Evolutionary conservation across 1,284 basidiomycete genomes (phyloP), one percentile per base, ranked within the genome.

Genomic region (Leccinum variabile): DNA sequence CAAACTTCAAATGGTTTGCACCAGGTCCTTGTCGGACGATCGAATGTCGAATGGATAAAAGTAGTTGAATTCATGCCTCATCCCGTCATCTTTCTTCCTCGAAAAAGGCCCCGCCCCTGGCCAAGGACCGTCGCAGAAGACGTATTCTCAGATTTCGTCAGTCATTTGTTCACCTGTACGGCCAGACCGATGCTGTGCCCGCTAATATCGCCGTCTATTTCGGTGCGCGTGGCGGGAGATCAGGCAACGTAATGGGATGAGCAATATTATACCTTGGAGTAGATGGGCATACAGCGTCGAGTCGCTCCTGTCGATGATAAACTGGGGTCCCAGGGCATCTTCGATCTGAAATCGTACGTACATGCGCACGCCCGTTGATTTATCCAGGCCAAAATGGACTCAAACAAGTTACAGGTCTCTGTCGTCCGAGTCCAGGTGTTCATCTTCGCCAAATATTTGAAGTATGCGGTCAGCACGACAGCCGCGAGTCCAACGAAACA

Each of bases 331-430:
- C 97, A 99, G 2, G 97, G 97, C 64, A 99, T 82, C 75, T 92
- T 92, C 13, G 97, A 97, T 37, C 97, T 97, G 65, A 99, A 84
- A 65, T 97, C 97, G 77, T 97, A 99, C 25, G 94, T 95, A 60
- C 97, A 86, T 18, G 97, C 97, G 76, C 97, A 99, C 2, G 97
- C 97, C 97, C 97, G 99, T 78, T 99, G 87, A 76, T 96, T 96
- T 78, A 99, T 81, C 97, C 97, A 99, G 57, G 86, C 90, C 70
- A 99, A 82, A 18, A 94, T 94, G 65, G 88, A 90, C 77, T 98
- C 94, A 72, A 99, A 99, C 9, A 85, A 88, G 78, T 98, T 89
- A 50, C 94, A 86, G 1, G 96, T 98, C 80, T 98, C 96, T 44
- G 82, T 75, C 53, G 89, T 87, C 80, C 95, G 98, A 3, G 92